A percentile compares a stretch with the other conserved stretches of the same genome.
phyloP scores from a whole-genome alignment of 2,329 filamentous ascomycete species.

The Xenosphaeropsis pyriputrescens region DNA sequence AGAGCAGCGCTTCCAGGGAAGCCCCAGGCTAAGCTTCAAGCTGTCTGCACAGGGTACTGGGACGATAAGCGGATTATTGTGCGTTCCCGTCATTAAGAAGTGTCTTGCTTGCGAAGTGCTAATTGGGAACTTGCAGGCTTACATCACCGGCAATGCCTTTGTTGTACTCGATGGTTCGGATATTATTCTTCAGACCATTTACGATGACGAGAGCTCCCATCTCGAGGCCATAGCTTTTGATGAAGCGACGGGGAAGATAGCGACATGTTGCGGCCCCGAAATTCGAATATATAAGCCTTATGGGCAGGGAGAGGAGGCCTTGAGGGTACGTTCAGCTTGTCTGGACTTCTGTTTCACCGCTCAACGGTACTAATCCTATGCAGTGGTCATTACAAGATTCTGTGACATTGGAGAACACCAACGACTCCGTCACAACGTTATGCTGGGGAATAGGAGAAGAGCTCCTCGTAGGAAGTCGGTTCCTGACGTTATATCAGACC shows the following conservation, averaged over 20 bases:
- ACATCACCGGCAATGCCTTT: conserved; percentile 80
- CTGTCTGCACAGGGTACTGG: conserved; percentile 62
- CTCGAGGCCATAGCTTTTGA: conserved; percentile 72
- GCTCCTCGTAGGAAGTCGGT: conserved; percentile 60
- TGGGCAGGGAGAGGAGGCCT: conserved; percentile 50
- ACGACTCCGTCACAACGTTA: conserved; percentile 35
- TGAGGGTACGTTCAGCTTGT: conserved; percentile 44
- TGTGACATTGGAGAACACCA: conserved; percentile 32
- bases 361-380: not conserved
- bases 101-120: conserved; percentile 5
- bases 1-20: conserved; percentile 67
- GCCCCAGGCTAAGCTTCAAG: conserved; percentile 65
- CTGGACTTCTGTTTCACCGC: not conserved
- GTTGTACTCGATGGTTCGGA: conserved; percentile 65
- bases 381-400: conserved; percentile 52
- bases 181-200: conserved; percentile 76
- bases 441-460: conserved; percentile 86
- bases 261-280: conserved; percentile 49
- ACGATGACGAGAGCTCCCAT: conserved; percentile 53
- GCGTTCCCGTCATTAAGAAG: conserved; percentile 18
- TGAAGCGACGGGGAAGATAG: conserved; percentile 72
- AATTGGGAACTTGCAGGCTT: conserved; percentile 39
- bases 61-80: conserved; percentile 59
- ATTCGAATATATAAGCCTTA: conserved; percentile 71
- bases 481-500: conserved; percentile 53